These are phyloP conservation scores for Alternaria angustiovoidea DNA, from an alignment of 2,329 filamentous ascomycete genomes.

Conservation along the genomic window DNA sequence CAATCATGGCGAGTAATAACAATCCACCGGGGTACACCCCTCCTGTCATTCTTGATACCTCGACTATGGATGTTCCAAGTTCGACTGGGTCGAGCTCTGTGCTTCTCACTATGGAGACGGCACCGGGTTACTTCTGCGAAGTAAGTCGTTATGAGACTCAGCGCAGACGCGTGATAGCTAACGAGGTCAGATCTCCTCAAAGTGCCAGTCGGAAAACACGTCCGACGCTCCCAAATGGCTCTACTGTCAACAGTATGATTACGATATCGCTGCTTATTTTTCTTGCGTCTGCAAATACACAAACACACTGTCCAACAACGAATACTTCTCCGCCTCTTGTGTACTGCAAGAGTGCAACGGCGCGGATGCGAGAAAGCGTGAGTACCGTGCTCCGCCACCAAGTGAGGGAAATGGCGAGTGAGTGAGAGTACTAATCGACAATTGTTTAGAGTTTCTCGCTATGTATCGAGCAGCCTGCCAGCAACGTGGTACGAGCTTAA, in stretches of 20 bases:
- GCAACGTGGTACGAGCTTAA: not conserved
- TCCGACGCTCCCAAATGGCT: not conserved
- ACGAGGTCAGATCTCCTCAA: slow-evolving; percentile 7
- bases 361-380: slow-evolving; percentile 10
- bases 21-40: not conserved
- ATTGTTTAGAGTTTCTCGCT: slow-evolving; percentile 11
- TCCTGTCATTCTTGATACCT: not conserved
- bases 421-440: slow-evolving; percentile 6
- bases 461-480: slow-evolving; percentile 10
- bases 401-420: not conserved
- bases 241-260: not conserved
- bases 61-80: not conserved
- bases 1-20: not conserved
- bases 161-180: not conserved
- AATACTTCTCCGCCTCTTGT: slow-evolving; percentile 15
- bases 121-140: not conserved
- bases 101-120: not conserved
- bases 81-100: not conserved
- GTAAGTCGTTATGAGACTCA: not conserved
- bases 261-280: slow-evolving; percentile 1
- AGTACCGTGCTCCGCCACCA: not conserved
- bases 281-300: slow-evolving; percentile 12
- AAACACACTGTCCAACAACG: slow-evolving; percentile 4
- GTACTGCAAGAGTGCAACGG: slow-evolving; percentile 11
- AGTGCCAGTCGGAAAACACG: slow-evolving; percentile 4